Base-by-base conservation (phyloP, 2,329 filamentous ascomycete species). In the Neofusicoccum ribis region DNA sequence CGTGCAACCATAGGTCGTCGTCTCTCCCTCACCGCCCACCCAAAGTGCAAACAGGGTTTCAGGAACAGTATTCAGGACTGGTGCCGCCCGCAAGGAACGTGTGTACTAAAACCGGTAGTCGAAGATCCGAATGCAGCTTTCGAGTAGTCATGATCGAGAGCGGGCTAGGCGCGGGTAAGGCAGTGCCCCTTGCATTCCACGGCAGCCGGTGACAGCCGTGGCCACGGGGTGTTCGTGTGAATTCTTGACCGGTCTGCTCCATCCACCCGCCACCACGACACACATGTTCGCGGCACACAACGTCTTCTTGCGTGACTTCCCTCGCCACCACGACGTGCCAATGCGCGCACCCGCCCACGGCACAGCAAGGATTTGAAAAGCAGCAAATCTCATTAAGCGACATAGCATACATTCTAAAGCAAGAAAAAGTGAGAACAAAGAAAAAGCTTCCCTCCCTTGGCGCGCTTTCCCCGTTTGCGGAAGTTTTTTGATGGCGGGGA, bases 401-500 rank as follows among this genome's bases (percentile, higher is more conserved):
- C 15, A 27, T n/a, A 14, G 4, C 12, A 5, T 15, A 5, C 27
- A 36, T 52, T 8, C 31, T 5, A 5, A 12, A 12, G 49, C 9
- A 6, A 36, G 31, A 9, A 23, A 31, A 17, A n/a, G 37, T 36
- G 54, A 23, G 51, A 27, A 59, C n/a, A 59, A 59, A 59, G 39
- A 56, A 20, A 27, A 41, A 43, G 20, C 36, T 31, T 43, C 12
- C 4, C 36, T 34, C 7, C 23, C 54, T 59, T 59, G 54, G 54
- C 54, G 23, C 9, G 39, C 39, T 31, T 31, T 15, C 15, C 15
- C 54, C 54, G 39, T 44, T 59, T 43, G 23, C 54, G 39, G 39
- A 46, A 46, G 44, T 59, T 39, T 31, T 44, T 39, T 46, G 54
- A 59, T 59, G 54, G 54, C 54, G 54, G 54, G 54, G 54, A 59